phyloP scores from a whole-genome alignment of 768 basidiomycete genomes.

The Kwoniella dejecticola region DNA sequence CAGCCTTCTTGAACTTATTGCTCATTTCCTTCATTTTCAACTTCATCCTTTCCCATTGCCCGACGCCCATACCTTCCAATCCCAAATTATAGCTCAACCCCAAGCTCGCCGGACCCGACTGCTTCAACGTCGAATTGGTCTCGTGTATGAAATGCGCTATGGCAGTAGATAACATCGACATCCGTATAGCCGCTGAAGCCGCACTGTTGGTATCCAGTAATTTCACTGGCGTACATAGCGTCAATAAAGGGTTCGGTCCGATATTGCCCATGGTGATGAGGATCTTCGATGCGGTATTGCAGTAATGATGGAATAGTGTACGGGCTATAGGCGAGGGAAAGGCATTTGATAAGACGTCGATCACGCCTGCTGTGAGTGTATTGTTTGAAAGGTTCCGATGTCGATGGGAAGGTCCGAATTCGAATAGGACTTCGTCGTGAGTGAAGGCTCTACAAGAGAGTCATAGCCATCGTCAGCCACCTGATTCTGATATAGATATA shows the following conservation, averaged over 20 bases:
- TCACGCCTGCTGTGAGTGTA: slow-evolving; percentile 3
- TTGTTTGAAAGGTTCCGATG: slow-evolving; percentile 10
- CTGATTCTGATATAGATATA: no score
- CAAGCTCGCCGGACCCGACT: background rate
- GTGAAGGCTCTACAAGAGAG: slow-evolving; percentile 24
- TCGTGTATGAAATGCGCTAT: slow-evolving; percentile 39
- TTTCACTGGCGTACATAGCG: slow-evolving; percentile 35
- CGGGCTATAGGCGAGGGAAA: slow-evolving; percentile 40
- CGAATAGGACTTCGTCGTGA: slow-evolving; percentile 30
- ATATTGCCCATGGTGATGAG: slow-evolving; percentile 46
- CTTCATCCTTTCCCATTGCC: slow-evolving; percentile 22
- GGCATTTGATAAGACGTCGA: slow-evolving; percentile 36
- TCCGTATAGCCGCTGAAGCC: slow-evolving; percentile 40
- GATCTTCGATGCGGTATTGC: slow-evolving; percentile 31
- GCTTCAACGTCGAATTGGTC: slow-evolving; percentile 6
- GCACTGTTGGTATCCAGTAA: slow-evolving; percentile 40
- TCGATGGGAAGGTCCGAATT: slow-evolving; percentile 37
- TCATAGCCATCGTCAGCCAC: no score
- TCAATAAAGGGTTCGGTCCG: slow-evolving; percentile 42
- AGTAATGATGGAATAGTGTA: slow-evolving; percentile 41
- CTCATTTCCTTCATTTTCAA: slow-evolving; percentile 31
- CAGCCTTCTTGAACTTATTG: slow-evolving; percentile 36
- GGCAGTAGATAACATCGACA: slow-evolving; percentile 44
- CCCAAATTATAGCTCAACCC: no score
- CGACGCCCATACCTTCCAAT: slow-evolving; percentile 4